Base-by-base conservation (phyloP, 2,329 filamentous ascomycete genomes). In the Aspergillus sp. region DNA sequence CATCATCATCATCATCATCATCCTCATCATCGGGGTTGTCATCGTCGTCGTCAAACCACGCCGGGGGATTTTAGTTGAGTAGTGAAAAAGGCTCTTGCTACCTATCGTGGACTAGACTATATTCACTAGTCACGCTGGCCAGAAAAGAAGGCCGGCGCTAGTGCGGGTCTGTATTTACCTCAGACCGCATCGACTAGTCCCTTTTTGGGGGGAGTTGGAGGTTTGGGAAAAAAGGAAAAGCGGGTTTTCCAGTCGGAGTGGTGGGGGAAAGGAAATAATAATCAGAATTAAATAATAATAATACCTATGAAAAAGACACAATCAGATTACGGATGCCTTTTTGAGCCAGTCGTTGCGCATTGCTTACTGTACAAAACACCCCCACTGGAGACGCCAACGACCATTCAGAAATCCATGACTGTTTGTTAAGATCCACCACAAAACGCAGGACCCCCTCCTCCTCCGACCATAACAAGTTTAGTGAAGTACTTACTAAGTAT, bases 241-340 rank as follows among this genome's bases (percentile, higher is more conserved):
- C 60, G 63, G 64, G 60, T 60, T 57, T 60, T 57, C 63, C 60
- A 56, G 62, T 67, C 63, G 60, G 25, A 54, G 64, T 61, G 60
- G 62, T 52, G 56, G 57, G 44, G 44, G 54, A 55, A 55, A 54
- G 51, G 23, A 21, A 39, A 55, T 11, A 58, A 47, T 54, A 32
- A 52, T 27, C 2, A 8, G 25, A 27, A 27, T 27, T 27, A 8
- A 27, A 27, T 27, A 27, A 27, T 27, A n/a, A 41, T 51, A 11
- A 30, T 30, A 30, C 25, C 25, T 11, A 36, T 15, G 32, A 36
- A 36, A 36, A 36, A 36, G 32, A 36, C 32, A 36, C 32, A 36
- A 36, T 36, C 32, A 36, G 32, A 36, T 36, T 36, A 36, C 32
- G 32, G 32, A n/a, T 55, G 38, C 49, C 52, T 23, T 30, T 57